These are phyloP conservation scores for Colletotrichum sp. DNA, from an alignment of 2,329 filamentous ascomycete genomes.

Conservation along the genomic window DNA sequence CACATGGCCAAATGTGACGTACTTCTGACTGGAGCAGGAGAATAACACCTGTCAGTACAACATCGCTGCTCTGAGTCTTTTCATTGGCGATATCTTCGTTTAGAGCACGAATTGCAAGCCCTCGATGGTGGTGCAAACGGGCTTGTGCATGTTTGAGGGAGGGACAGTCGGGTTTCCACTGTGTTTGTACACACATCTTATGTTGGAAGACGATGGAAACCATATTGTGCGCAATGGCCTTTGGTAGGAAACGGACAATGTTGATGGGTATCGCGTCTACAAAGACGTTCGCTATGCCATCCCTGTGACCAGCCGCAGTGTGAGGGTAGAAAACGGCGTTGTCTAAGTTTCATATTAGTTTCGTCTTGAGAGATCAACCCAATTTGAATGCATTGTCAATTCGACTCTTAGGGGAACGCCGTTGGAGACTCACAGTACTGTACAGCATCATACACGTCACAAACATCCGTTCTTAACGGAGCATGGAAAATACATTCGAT, in stretches of 20 bases:
- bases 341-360: not conserved
- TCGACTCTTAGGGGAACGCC: not conserved
- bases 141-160: slow-evolving; percentile 1
- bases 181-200: slow-evolving; percentile 7
- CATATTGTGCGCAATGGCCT: slow-evolving; percentile 7
- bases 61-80: slow-evolving; percentile 1
- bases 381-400: not conserved
- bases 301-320: slow-evolving; percentile 22
- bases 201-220: slow-evolving; percentile 14
- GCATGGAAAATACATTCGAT: not conserved
- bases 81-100: slow-evolving; percentile 18
- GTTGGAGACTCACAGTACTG: slow-evolving; percentile 17
- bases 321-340: slow-evolving; percentile 24
- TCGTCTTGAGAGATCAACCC: not conserved
- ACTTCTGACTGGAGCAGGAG: slow-evolving; percentile 15
- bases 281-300: slow-evolving; percentile 19
- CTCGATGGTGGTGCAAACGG: slow-evolving; percentile 17
- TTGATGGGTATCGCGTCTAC: slow-evolving; percentile 32
- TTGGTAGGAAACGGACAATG: not conserved
- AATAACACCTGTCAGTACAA: slow-evolving; percentile 16
- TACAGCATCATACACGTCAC: slow-evolving; percentile 15
- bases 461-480: slow-evolving; percentile 10
- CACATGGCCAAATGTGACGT: not conserved
- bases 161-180: slow-evolving; percentile 5
- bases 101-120: slow-evolving; percentile 15